Base-by-base conservation (phyloP, 2,329 filamentous ascomycete genomes). In the Hypoxylon sp. region DNA sequence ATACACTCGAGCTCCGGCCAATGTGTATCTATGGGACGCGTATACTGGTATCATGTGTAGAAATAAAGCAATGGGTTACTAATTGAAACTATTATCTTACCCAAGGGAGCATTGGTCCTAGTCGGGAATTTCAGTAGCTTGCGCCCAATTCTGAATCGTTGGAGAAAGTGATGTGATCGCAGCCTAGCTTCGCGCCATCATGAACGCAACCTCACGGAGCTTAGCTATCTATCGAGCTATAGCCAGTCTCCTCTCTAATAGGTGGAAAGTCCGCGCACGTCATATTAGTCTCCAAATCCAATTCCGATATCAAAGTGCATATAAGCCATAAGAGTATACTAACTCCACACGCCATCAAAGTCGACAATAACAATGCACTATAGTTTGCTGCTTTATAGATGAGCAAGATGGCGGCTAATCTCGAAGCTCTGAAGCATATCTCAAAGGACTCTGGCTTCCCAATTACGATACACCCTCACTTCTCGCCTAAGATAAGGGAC, bases 381-480 rank as follows among this genome's bases (percentile, higher is more conserved):
- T 0, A 28, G n/a, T 42, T 26, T 26, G 11, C 9, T 44, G 5
- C 4, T 44, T 22, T 16, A 14, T 4, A 12, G 6, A 12, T 20
- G 5, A 22, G 24, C 53, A 61, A 56, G 42, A 69, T 52, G 24
- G 78, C 79, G 75, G 78, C 78, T 40, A 72, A 79, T 48, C 78
- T 85, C 3, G 80, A 83, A 73, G 69, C 82, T 3, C 76, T 77
- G 42, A 82, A 84, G 33, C 79, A 84, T 67, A 79, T 84, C 36
- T 84, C 81, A 4, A 78, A 80, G 4, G 82, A 84, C 67, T 84
- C 83, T 1, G 82, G 81, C 1, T 80, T 80, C 32, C 81, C 82
- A 0, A 77, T 80, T 22, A 80, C 77, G 1, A 69, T 84, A 0
- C 82, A 85, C 68, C 81, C 82, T 1, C 71, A 77, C 54, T 84